Base-by-base conservation (phyloP, 352 stramenopile species). In the Globisporangium okanoganense region DNA sequence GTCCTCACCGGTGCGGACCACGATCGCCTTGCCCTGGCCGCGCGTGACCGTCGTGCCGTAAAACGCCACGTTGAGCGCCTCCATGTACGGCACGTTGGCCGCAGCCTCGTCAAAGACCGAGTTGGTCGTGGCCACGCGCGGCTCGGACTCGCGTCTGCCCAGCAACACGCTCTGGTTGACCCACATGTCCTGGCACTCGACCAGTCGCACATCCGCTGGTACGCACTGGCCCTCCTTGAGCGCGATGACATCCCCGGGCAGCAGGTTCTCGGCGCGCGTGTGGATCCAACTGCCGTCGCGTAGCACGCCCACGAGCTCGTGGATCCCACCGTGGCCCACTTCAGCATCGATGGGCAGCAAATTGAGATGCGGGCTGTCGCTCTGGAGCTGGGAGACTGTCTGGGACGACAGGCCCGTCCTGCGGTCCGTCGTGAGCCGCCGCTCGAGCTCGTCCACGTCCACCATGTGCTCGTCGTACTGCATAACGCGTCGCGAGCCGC, bases 291-390 rank as follows among this genome's bases (percentile, higher is more conserved):
- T 76, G 36, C 73, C 72, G 49, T 85, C 76, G 0, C 76, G 71
- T 31, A 85, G 63, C 56, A 85, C 76, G 13, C 64, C 76, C 2
- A 85, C 76, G 24, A 85, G 73, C 61, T 85, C 76, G 60, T 85
- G 76, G 58, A 85, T 81, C 9, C 58, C 63, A 7, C 76, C 76
- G 35, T 85, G 76, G 43, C 76, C 76, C 0, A 75, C 62, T 8
- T 78, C 73, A 0, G 62, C 59, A 50, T 85, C 76, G 5, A 73
- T 79, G 13, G 76, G 76, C 38, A 85, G 72, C 20, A 83, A 27
- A 48, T 85, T 85, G 24, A 80, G 50, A 12, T 56, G 55, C 25
- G 64, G 61, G 22, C 51, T 64, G 56, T 73, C 70, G 38, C 41
- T 68, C 49, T 77, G 72, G 16, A 64, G 41, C 49, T 67, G 64